Conservation (phyloP, 495 filamentous ascomycete genomes). For the Penicillium ochrochloron region DNA sequence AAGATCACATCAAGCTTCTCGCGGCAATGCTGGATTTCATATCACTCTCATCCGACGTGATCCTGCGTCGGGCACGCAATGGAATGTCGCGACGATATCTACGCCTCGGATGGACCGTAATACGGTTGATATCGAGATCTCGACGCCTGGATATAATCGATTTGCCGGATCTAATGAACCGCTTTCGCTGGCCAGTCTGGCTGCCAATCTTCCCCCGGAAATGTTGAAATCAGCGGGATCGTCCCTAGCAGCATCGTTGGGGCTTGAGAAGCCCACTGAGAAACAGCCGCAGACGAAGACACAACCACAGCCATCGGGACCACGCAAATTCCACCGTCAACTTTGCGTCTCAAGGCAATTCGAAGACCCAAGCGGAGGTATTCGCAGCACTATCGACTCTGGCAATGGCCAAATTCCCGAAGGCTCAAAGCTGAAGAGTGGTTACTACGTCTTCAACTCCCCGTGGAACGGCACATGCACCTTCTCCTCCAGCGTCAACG, state of each 20-base stretch:
- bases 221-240: conserved; percentile 24
- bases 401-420: conserved; percentile 18
- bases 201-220: conserved; percentile 37
- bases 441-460: conserved; percentile 67
- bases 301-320: conserved; percentile 25
- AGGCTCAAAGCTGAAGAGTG: conserved; percentile 46
- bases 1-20: conserved; percentile 3
- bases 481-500: conserved; percentile 74
- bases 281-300: background rate
- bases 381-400: conserved; percentile 14
- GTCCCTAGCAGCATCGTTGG: conserved; percentile 25
- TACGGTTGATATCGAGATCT: conserved; percentile 62
- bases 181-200: conserved; percentile 36
- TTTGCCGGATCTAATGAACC: conserved; percentile 52
- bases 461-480: conserved; percentile 87
- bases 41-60: conserved; percentile 90
- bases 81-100: conserved; percentile 82
- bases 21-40: conserved; percentile 49
- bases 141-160: conserved; percentile 65
- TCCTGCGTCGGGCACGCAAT: conserved; percentile 76
- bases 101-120: conserved; percentile 42
- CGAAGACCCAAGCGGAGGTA: conserved; percentile 15
- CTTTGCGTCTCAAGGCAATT: conserved; percentile 43
- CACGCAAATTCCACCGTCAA: conserved; percentile 46
- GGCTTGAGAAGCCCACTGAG: conserved; percentile 18